Evolutionary conservation across 345 rosid genomes (phyloP).

Genomic region (Eucalyptus polybractea): DNA sequence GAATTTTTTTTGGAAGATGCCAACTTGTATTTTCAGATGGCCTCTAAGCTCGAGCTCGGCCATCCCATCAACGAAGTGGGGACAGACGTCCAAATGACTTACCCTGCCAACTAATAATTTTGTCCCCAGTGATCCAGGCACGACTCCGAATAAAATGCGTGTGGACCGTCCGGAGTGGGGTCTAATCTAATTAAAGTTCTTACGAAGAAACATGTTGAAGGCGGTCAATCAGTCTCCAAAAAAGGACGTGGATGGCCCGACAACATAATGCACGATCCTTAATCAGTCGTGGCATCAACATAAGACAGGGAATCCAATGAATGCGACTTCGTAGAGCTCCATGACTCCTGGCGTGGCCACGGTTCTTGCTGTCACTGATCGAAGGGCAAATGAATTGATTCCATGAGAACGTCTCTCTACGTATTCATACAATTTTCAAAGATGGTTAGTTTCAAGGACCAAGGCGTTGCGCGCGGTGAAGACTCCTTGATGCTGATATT

Average conservation of each 20-base stretch:
- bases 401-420: background rate
- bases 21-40: background rate
- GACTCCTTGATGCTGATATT: background rate
- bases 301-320: background rate
- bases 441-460: background rate
- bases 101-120: background rate
- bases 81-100: background rate
- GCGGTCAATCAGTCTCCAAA: background rate
- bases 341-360: background rate
- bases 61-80: background rate
- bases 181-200: background rate
- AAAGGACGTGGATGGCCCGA: background rate
- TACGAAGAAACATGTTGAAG: background rate
- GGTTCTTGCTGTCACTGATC: background rate
- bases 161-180: background rate
- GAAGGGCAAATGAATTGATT: background rate
- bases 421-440: background rate
- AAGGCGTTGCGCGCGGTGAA: background rate
- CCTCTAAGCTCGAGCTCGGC: background rate
- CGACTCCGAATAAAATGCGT: background rate
- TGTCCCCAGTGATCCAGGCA: background rate
- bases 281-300: background rate
- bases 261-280: background rate
- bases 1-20: too few species aligned
- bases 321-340: background rate